Evolutionary conservation across 2,329 filamentous ascomycete species (phyloP).

Genomic region (Phaeosphaeria sp.): DNA sequence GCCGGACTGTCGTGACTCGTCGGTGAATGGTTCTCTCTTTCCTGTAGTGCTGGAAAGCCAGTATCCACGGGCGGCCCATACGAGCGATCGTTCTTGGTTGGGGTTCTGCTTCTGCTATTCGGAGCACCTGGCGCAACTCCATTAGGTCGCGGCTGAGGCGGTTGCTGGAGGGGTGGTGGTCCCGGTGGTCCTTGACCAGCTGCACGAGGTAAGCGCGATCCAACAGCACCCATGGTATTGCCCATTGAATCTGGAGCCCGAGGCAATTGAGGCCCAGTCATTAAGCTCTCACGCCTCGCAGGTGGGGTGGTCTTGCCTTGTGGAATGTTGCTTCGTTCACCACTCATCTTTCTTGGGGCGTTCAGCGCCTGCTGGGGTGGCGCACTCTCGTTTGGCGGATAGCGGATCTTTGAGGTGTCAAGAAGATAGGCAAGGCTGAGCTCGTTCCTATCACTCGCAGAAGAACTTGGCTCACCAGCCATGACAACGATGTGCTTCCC

Average conservation of each 20-base stretch:
- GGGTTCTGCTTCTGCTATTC: slow-evolving; percentile 56
- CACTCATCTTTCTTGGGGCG: slow-evolving; percentile 54
- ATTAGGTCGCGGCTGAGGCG: slow-evolving; percentile 62
- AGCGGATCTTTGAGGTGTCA: slow-evolving; percentile 95
- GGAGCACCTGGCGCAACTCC: slow-evolving; percentile 29
- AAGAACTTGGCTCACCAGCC: slow-evolving; percentile 92
- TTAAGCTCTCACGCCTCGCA: slow-evolving; percentile 54
- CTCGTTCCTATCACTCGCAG: slow-evolving; percentile 80
- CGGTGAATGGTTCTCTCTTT: slow-evolving; percentile 56
- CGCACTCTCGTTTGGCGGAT: slow-evolving; percentile 75
- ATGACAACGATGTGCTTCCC: slow-evolving; percentile 92
- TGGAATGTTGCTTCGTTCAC: slow-evolving; percentile 52
- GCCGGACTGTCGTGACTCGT: slow-evolving; percentile 52
- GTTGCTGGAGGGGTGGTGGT: slow-evolving; percentile 70
- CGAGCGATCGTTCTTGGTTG: slow-evolving; percentile 57
- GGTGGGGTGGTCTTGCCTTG: slow-evolving; percentile 43
- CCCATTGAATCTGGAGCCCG: slow-evolving; percentile 46
- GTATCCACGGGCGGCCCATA: slow-evolving; percentile 53
- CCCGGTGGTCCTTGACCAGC: slow-evolving; percentile 67
- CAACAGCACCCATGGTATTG: slow-evolving; percentile 38
- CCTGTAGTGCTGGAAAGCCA: slow-evolving; percentile 50
- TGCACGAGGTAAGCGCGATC: slow-evolving; percentile 66
- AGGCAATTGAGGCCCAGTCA: slow-evolving; percentile 34
- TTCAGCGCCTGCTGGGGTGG: slow-evolving; percentile 37
- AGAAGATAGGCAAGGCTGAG: slow-evolving; percentile 88